Evolutionary conservation across 495 filamentous ascomycete species (phyloP).

Genomic region (Annulohypoxylon maeteangense): DNA sequence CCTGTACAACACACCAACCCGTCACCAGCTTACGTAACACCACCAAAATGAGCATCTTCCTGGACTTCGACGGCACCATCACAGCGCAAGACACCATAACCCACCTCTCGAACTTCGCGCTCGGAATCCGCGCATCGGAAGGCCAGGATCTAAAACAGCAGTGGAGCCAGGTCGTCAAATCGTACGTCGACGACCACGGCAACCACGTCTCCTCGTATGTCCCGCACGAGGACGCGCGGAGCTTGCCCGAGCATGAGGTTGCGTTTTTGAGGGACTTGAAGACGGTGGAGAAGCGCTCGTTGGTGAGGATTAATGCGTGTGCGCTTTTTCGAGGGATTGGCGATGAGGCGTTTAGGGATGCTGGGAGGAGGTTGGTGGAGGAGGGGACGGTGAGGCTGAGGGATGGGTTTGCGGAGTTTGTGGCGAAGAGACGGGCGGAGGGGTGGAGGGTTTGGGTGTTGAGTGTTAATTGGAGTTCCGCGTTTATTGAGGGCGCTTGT

Average conservation of each 20-base stretch:
- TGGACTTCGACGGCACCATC: conserved; percentile 64
- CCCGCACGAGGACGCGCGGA: conserved; percentile 35
- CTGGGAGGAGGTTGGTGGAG: conserved; percentile 43
- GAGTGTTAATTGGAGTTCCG: conserved; percentile 58
- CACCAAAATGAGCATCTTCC: conserved; percentile 51
- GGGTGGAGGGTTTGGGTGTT: conserved; percentile 52
- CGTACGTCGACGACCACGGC: conserved; percentile 51
- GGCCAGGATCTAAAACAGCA: conserved; percentile 37
- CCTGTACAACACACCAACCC: not conserved
- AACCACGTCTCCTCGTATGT: conserved; percentile 46
- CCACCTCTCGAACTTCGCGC: conserved; percentile 45
- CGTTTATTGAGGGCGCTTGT: conserved; percentile 53
- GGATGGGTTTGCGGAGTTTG: conserved; percentile 50
- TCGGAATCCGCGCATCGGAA: conserved; percentile 35
- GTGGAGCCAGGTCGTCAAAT: conserved; percentile 52
- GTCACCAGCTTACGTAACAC: not conserved
- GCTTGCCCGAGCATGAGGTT: conserved; percentile 48
- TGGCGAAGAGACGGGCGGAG: conserved; percentile 23
- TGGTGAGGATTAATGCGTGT: conserved; percentile 47
- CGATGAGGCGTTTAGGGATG: conserved; percentile 29
- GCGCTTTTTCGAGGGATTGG: conserved; percentile 50
- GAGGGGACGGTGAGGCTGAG: conserved; percentile 46
- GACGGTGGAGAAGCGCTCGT: conserved; percentile 49
- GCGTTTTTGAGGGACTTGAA: conserved; percentile 51
- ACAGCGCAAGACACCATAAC: conserved; percentile 51